phyloP scores from a whole-genome alignment of 1,284 basidiomycete genomes.

The Microstroma glucosiphilum region DNA sequence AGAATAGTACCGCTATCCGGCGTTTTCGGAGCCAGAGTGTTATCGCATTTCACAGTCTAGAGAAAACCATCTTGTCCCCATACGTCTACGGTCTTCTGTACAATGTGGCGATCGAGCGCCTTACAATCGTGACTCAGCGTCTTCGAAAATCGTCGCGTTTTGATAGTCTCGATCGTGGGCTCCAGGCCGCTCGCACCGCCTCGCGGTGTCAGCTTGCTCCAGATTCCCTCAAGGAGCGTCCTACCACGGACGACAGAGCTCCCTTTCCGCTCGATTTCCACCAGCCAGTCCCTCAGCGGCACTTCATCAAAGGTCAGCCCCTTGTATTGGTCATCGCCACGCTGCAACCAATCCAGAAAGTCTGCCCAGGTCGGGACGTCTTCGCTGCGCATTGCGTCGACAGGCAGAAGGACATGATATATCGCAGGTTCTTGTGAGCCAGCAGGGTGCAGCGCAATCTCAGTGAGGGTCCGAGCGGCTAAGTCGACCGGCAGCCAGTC shows the following conservation, averaged over 20 bases:
- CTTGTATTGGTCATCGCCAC: too few relatives aligned
- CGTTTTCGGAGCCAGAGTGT: too few relatives aligned
- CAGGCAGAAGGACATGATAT: conserved; percentile 16
- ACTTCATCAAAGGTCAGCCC: conserved; percentile 8
- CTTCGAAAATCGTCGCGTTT: not conserved
- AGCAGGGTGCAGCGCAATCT: conserved; percentile 52
- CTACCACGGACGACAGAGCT: conserved; percentile 10
- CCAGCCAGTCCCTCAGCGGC: conserved; percentile 60
- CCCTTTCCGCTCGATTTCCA: conserved; percentile 48
- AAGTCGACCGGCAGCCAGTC: conserved; percentile 62
- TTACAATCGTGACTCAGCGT: conserved; percentile 2
- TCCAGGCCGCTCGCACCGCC: too few relatives aligned
- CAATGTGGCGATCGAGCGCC: conserved; percentile 5
- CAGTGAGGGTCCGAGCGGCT: conserved; percentile 57
- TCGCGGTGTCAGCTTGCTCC: conserved; percentile 9
- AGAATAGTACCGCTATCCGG: too few relatives aligned
- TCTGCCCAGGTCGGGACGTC: conserved; percentile 24
- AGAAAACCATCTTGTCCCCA: conserved; percentile 11
- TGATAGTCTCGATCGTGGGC: not conserved
- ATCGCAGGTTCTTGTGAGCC: conserved; percentile 14
- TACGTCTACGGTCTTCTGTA: conserved; percentile 1
- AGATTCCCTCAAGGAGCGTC: conserved; percentile 16
- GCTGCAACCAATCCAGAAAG: conserved; percentile 61
- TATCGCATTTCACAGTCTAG: not conserved
- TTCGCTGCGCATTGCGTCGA: conserved; percentile 11